Conservation (phyloP, 2,329 filamentous ascomycete species). For the Trichophyton simii region DNA sequence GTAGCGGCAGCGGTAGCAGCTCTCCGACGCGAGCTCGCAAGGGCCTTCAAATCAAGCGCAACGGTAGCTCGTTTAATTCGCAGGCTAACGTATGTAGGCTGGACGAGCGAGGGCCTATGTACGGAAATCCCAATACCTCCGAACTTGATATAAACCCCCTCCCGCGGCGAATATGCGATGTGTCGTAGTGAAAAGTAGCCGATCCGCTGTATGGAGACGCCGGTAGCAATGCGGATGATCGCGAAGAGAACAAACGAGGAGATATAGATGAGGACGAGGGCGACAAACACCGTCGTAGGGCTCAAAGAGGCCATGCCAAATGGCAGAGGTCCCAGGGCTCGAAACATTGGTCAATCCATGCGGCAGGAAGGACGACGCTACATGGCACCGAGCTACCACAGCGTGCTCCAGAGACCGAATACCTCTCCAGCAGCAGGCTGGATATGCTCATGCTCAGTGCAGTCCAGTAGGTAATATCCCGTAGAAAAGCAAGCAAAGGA, state of each 20-base stretch:
- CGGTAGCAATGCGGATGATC: slow-evolving; percentile 79
- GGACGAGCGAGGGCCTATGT: slow-evolving; percentile 89
- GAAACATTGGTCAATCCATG: slow-evolving; percentile 5
- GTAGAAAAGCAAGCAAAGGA: not conserved
- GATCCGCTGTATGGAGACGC: slow-evolving; percentile 87
- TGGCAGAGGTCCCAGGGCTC: slow-evolving; percentile 4
- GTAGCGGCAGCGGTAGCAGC: not conserved
- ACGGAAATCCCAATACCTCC: slow-evolving; percentile 76
- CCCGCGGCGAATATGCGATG: slow-evolving; percentile 75
- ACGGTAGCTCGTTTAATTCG: slow-evolving; percentile 75
- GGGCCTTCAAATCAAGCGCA: slow-evolving; percentile 60
- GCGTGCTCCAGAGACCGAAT: not conserved
- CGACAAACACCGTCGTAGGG: slow-evolving; percentile 74
- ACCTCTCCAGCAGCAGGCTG: not conserved
- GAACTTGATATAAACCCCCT: slow-evolving; percentile 82
- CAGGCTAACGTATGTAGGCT: slow-evolving; percentile 91
- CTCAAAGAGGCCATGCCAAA: slow-evolving; percentile 35
- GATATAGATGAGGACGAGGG: slow-evolving; percentile 75
- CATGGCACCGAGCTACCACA: not conserved
- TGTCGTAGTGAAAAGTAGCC: slow-evolving; percentile 86
- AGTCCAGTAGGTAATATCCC: not conserved
- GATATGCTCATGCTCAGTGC: not conserved
- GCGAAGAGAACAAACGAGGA: slow-evolving; percentile 89
- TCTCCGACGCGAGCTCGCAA: slow-evolving; percentile 13
- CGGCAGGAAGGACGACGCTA: slow-evolving; percentile 3